Base-by-base conservation (phyloP, 495 filamentous ascomycete species). In the Xylaria bambusicola region DNA sequence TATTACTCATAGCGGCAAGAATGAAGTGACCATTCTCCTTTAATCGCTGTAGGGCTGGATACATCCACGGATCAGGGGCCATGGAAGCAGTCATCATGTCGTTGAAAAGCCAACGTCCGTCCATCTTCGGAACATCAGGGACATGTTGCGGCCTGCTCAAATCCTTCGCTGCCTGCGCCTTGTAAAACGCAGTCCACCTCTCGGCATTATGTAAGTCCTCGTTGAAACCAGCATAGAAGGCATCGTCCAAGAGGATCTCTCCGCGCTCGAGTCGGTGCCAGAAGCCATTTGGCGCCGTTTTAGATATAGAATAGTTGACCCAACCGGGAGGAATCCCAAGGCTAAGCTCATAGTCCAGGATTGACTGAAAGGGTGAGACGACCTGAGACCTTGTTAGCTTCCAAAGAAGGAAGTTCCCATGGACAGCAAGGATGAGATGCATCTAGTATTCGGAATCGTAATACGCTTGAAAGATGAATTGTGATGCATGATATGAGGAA, bases 331-430 rank as follows among this genome's bases (percentile, higher is more conserved):
- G 93, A 52, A 98, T 92, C 24, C 79, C 74, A 46, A 89, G 76
- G 56, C 80, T 76, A 29, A 84, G 71, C 70, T 98, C 94, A 72
- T 96, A 97, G 71, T 94, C 85, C 53, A 93, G 79, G 67, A 98
- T 97, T 4, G 88, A 88, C 76, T 95, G 90, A 70, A 98, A 90
- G 29, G 94, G 94, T 3, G 93, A 97, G 24, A 89, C 77, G 58
- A 96, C 91, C 92, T 96, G 62, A 24, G 29, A 24, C 27, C 24
- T 6, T 24, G 48, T 75, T 63, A 72, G 67, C 15, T 24, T 6
- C 3, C 18, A 6, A 38, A 10, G 12, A n/a, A n/a, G n/a, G n/a
- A n/a, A n/a, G n/a, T n/a, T n/a, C n/a, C n/a, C n/a, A n/a, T n/a
- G n/a, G n/a, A n/a, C n/a, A n/a, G n/a, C n/a, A n/a, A n/a, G n/a